Percentiles rank a stretch among this genome's conserved stretches.
phyloP scores from a whole-genome alignment of 2,329 filamentous ascomycete species.

The Thielaviopsis euricoi region DNA sequence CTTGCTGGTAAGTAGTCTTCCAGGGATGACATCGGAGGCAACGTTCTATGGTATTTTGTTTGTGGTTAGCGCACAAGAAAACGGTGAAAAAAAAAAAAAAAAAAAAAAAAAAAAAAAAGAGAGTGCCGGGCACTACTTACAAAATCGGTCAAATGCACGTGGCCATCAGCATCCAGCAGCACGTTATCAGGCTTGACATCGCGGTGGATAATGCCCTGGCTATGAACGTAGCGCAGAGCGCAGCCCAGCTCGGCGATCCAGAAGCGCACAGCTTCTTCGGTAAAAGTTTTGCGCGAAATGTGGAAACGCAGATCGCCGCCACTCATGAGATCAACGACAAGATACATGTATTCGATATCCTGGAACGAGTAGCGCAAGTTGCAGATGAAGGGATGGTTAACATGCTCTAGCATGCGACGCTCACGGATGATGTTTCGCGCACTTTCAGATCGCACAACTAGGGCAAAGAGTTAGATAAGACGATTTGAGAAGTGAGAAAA shows the following conservation, averaged over 20 bases:
- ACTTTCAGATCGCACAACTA: conserved; percentile 92
- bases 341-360: conserved; percentile 98
- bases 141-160: conserved; percentile 96
- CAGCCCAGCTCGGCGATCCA: conserved; percentile 94
- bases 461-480: not conserved
- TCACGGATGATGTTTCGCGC: conserved; percentile 97
- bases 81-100: not conserved
- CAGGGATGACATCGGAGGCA: conserved; percentile 76
- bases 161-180: conserved; percentile 70
- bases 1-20: conserved; percentile 78
- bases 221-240: conserved; percentile 73
- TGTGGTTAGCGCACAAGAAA: conserved; percentile 21
- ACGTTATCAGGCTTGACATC: conserved; percentile 91
- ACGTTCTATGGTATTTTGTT: conserved; percentile 51
- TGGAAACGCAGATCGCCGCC: conserved; percentile 94
- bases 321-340: conserved; percentile 96
- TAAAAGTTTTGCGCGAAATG: conserved; percentile 95
- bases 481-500: not conserved
- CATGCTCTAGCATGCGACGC: conserved; percentile 90
- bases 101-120: not conserved
- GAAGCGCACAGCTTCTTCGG: conserved; percentile 88
- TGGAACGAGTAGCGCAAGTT: conserved; percentile 98
- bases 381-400: conserved; percentile 96
- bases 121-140: conserved; percentile 34
- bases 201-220: conserved; percentile 75